Evolutionary conservation across 345 rosid species (phyloP).

Genomic region (Laguncularia racemosa): DNA sequence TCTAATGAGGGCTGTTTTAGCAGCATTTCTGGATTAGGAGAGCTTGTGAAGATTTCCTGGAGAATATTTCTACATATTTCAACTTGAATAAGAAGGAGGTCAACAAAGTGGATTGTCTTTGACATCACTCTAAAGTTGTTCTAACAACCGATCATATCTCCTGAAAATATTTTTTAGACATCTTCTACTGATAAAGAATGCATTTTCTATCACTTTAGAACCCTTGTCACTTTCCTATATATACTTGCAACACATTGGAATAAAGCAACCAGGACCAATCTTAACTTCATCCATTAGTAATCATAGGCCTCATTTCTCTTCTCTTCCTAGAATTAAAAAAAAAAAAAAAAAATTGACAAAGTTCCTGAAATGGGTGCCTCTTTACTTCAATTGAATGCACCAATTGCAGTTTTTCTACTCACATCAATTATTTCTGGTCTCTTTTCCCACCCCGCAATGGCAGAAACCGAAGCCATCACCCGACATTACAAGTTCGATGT

Average conservation of each 20-base stretch:
- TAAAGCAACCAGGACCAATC: background rate
- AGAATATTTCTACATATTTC: slow-evolving; percentile 4
- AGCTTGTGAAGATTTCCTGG: background rate
- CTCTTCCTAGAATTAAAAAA: background rate
- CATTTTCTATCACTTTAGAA: slow-evolving; percentile 4
- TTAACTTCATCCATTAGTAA: background rate
- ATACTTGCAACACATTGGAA: slow-evolving; percentile 1
- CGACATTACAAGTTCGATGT: slow-evolving; percentile 74
- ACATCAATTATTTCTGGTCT: slow-evolving; percentile 14
- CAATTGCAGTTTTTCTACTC: slow-evolving; percentile 13
- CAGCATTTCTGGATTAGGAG: background rate
- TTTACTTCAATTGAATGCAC: background rate
- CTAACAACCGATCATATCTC: slow-evolving; percentile 39
- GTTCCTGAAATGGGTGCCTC: background rate
- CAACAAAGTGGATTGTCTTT: slow-evolving; percentile 56
- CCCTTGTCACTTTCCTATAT: slow-evolving; percentile 5
- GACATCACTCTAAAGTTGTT: slow-evolving; percentile 71
- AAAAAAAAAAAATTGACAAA: too few species aligned
- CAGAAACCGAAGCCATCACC: slow-evolving; percentile 34
- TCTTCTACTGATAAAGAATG: slow-evolving; percentile 10
- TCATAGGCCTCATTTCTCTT: background rate
- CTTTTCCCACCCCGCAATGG: slow-evolving; percentile 28
- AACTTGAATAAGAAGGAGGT: slow-evolving; percentile 36
- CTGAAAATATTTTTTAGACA: background rate
- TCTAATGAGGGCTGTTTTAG: too few species aligned